phyloP scores from a whole-genome alignment of 1,139 yeast species.

The Magnusiomyces suaveolens region DNA sequence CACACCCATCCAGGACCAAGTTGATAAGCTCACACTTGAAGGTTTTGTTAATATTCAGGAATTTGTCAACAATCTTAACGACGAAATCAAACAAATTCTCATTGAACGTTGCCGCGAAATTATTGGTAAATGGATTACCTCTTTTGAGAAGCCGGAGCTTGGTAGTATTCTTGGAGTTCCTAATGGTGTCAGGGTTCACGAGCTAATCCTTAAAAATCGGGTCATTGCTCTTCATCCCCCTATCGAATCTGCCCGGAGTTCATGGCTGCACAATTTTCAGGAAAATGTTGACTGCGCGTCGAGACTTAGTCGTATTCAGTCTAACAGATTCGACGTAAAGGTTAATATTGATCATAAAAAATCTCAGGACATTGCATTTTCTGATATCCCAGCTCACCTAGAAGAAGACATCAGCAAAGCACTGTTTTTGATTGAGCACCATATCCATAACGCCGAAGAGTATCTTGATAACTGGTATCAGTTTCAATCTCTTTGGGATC shows the following conservation, averaged over 20 bases:
- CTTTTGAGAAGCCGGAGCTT: constrained; percentile 18
- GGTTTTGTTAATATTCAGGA: constrained; percentile 35
- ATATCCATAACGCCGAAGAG: constrained; percentile 26
- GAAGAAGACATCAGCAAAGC: constrained; percentile 16
- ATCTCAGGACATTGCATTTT: constrained; percentile 12
- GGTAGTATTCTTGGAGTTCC: constrained; percentile 15
- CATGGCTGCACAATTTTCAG: constrained; percentile 30
- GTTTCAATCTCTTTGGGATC: constrained; percentile 54
- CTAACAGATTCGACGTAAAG: constrained; percentile 29
- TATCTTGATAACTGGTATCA: constrained; percentile 46
- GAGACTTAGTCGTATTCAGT: constrained; percentile 11
- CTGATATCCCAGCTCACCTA: constrained; percentile 17
- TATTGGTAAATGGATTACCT: constrained; percentile 24
- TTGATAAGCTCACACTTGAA: constrained; percentile 38
- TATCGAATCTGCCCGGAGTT: constrained; percentile 31
- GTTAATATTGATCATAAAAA: constrained; percentile 12
- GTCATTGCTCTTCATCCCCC: constrained; percentile 38
- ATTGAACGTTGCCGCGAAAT: constrained; percentile 28
- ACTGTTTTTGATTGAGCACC: constrained; percentile 19
- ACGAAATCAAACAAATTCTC: constrained; percentile 34
- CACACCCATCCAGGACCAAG: constrained; percentile 35
- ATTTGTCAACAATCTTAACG: constrained; percentile 38
- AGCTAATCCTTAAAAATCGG: constrained; percentile 38
- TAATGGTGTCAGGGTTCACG: constrained; percentile 27
- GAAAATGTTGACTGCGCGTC: constrained; percentile 19